Percentiles rank a stretch among this genome's conserved stretches.
Evolutionary conservation across 176 grass and related monocot species (phyloP).

Genomic region (Oryza australiensis): DNA sequence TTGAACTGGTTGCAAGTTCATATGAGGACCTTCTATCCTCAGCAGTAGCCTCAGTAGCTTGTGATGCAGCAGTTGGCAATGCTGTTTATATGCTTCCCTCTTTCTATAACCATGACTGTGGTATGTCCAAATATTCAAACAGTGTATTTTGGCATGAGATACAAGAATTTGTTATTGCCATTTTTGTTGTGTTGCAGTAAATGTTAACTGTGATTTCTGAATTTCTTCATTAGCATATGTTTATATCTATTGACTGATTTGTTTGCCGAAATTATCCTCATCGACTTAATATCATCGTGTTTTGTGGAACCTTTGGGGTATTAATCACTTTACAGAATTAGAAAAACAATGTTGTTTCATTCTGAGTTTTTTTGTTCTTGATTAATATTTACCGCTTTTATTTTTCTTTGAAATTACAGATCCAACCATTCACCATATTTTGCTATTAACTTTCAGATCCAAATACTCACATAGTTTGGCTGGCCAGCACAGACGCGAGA

Average conservation of each 20-base stretch:
- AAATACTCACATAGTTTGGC: slow-evolving; percentile 83
- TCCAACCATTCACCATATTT: slow-evolving; percentile 41
- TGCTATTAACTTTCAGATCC: slow-evolving; percentile 60
- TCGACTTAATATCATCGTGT: neutral
- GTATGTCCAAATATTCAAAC: slow-evolving; percentile 39
- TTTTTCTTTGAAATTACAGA: slow-evolving; percentile 33
- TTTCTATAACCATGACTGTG: slow-evolving; percentile 94
- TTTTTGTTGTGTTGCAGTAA: neutral
- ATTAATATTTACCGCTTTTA: neutral
- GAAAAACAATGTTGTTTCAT: neutral
- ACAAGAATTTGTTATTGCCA: neutral
- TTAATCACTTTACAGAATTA: neutral
- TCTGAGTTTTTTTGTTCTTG: neutral
- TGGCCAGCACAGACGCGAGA: slow-evolving; percentile 64
- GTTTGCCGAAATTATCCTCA: neutral
- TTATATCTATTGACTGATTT: neutral
- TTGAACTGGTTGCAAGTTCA: slow-evolving; percentile 75
- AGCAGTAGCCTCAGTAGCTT: slow-evolving; percentile 57
- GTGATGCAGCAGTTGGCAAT: slow-evolving; percentile 79
- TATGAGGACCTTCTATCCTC: slow-evolving; percentile 79
- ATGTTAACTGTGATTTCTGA: slow-evolving; percentile 10
- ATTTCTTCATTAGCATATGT: neutral
- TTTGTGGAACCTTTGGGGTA: neutral
- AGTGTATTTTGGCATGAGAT: neutral
- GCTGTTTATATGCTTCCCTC: slow-evolving; percentile 92